Conservation (phyloP, 345 rosid genomes). For the Brassica rapa region DNA sequence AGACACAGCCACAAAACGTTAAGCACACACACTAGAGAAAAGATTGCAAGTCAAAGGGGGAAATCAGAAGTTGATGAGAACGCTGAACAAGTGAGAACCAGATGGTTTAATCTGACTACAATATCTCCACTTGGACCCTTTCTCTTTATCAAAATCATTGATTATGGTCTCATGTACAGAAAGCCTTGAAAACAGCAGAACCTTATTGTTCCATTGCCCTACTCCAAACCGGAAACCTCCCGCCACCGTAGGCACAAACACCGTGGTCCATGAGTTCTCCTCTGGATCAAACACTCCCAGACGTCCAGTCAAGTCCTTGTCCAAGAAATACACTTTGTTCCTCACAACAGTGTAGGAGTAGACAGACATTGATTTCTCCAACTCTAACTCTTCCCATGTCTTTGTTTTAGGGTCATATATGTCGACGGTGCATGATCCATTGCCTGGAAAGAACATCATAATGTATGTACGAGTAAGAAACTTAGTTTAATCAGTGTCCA, state of each 20-base stretch:
- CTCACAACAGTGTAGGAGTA: slow-evolving; percentile 75
- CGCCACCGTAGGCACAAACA: slow-evolving; percentile 64
- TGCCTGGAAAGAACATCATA: slow-evolving; percentile 22
- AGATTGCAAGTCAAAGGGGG: slow-evolving; percentile 3
- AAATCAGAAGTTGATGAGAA: slow-evolving; percentile 30
- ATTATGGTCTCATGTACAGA: slow-evolving; percentile 47
- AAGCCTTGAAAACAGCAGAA: slow-evolving; percentile 66
- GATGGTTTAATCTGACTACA: slow-evolving; percentile 64
- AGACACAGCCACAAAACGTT: not conserved
- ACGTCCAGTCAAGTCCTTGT: slow-evolving; percentile 77
- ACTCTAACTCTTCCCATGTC: slow-evolving; percentile 68
- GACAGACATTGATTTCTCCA: slow-evolving; percentile 62
- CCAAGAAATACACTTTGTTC: slow-evolving; percentile 74
- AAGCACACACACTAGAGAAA: not conserved
- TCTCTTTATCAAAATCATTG: slow-evolving; percentile 65
- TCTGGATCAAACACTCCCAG: slow-evolving; percentile 62
- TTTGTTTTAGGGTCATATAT: slow-evolving; percentile 62
- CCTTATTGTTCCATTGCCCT: slow-evolving; percentile 67
- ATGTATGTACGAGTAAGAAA: not conserved
- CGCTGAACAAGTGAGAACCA: slow-evolving; percentile 54
- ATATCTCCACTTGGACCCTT: slow-evolving; percentile 72
- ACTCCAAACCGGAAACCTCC: slow-evolving; percentile 64
- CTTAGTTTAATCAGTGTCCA: not conserved
- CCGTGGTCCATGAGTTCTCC: slow-evolving; percentile 67
- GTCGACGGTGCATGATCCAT: slow-evolving; percentile 60